Conservation (phyloP, 2,329 filamentous ascomycete species). For the Fusarium sp. region DNA sequence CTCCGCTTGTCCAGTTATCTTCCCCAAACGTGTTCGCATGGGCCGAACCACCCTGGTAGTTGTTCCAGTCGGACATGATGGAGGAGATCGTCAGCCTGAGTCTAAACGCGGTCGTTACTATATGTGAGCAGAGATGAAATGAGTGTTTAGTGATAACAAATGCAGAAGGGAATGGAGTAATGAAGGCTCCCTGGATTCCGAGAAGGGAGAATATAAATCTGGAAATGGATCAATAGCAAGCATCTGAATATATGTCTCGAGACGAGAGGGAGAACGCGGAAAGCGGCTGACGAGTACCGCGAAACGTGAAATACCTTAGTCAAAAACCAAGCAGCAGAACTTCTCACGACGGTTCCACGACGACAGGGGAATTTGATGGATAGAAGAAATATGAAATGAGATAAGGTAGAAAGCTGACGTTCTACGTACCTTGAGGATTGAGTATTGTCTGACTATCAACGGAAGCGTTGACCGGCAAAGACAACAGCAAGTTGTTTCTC, state of each 20-base stretch:
- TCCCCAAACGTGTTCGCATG: neutral
- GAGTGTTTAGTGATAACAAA: neutral
- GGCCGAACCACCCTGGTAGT: conserved; percentile 6
- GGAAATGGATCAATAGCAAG: neutral
- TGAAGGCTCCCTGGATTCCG: neutral
- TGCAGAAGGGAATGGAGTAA: neutral
- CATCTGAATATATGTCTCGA: neutral
- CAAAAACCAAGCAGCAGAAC: neutral
- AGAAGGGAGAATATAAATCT: neutral
- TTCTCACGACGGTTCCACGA: neutral
- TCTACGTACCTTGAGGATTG: conserved; percentile 6
- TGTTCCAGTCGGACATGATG: conserved; percentile 20
- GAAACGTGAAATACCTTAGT: neutral
- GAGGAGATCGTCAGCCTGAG: neutral
- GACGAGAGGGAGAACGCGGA: neutral
- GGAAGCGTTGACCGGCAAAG: neutral
- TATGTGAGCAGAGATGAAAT: neutral
- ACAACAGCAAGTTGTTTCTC: neutral
- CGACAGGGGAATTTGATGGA: too few relatives aligned
- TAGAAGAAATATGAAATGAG: neutral
- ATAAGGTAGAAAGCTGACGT: neutral
- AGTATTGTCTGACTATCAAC: neutral
- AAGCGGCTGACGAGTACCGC: neutral
- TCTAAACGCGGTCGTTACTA: neutral
- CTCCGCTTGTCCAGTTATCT: neutral